Conservation (phyloP, 306 rosid species). For the Pyrus pyrifolia region DNA sequence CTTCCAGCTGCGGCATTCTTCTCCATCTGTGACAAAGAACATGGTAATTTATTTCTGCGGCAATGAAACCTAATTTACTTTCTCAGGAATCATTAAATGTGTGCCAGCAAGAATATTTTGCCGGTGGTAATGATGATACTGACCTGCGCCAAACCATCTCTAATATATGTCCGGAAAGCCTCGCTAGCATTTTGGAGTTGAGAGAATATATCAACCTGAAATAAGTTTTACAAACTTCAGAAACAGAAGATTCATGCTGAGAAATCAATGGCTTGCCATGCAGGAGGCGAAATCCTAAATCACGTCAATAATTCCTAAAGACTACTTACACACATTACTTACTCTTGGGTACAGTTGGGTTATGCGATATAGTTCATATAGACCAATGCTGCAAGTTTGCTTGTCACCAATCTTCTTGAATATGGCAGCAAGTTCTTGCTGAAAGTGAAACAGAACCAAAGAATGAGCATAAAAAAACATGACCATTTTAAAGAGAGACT, state of each 20-base stretch:
- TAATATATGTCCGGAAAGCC: conserved; percentile 94
- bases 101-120: not conserved
- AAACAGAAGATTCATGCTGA: conserved; percentile 1
- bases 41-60: not conserved
- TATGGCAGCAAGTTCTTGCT: conserved; percentile 99
- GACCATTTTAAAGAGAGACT: not conserved
- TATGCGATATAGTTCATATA: conserved; percentile 82
- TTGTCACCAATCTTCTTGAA: conserved; percentile 99
- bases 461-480: not conserved
- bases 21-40: conserved; percentile 70
- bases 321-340: conserved; percentile 1
- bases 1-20: conserved; percentile 98
- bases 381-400: conserved; percentile 96
- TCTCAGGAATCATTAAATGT: not conserved
- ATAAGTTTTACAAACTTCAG: conserved; percentile 12
- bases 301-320: not conserved
- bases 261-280: not conserved
- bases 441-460: conserved; percentile 18
- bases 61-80: not conserved
- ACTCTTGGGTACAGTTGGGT: conserved; percentile 96
- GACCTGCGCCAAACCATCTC: conserved; percentile 98
- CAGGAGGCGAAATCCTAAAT: not conserved
- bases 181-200: conserved; percentile 99
- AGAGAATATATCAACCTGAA: conserved; percentile 91
- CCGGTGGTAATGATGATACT: conserved; percentile 5